Evolutionary conservation across 345 rosid species (phyloP).

Genomic region (Syzygium aromaticum): DNA sequence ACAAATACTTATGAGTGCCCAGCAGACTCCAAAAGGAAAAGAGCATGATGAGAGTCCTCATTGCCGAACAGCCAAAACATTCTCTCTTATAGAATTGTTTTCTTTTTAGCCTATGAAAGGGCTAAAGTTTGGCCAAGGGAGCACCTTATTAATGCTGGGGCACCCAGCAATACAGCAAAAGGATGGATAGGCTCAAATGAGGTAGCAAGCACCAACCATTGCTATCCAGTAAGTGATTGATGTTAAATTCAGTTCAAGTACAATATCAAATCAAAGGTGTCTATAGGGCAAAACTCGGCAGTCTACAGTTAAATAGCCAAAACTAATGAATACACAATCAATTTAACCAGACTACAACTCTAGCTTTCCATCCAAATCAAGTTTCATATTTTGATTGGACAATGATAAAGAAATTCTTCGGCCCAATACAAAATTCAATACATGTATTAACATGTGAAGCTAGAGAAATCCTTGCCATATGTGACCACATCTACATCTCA

Average conservation of each 20-base stretch:
- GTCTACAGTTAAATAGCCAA: neutral
- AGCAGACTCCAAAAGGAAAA: neutral
- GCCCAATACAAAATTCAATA: neutral
- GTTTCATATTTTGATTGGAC: neutral
- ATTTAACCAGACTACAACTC: neutral
- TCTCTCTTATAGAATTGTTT: neutral
- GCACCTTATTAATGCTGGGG: neutral
- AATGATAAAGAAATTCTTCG: neutral
- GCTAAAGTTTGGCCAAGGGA: neutral
- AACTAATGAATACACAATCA: neutral
- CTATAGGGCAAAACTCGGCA: neutral
- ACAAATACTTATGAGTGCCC: neutral
- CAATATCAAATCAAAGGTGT: neutral
- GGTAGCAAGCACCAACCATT: neutral
- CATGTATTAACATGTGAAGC: neutral
- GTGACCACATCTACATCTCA: neutral
- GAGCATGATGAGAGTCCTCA: neutral
- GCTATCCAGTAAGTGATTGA: neutral
- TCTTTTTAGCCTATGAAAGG: neutral
- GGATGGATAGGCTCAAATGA: neutral
- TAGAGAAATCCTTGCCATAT: neutral
- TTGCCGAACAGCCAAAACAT: neutral
- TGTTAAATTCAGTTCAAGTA: neutral
- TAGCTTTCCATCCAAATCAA: neutral
- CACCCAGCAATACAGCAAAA: neutral